Evolutionary conservation across 202 grass and related monocot species (phyloP), one percentile per base, ranked within the genome.

Genomic region (Carex arenaria): DNA sequence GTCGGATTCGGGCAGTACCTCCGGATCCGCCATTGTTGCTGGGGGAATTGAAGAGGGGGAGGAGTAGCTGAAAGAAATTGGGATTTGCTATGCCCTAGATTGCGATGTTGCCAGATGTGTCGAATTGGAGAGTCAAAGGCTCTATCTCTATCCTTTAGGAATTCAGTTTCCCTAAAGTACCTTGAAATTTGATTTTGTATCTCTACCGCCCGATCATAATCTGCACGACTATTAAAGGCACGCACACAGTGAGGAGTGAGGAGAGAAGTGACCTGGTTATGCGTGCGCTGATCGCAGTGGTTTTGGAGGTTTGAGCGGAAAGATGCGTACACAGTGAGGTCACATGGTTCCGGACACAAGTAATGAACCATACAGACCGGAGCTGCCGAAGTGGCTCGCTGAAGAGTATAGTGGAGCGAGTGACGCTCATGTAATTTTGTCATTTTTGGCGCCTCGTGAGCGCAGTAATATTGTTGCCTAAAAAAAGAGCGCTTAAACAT

Each of bases 261-360:
- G 18, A 70, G 17, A 70, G 36, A 42, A 20, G 67, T 26, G 26
- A 26, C 26, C 2, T 19, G 38, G 67, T 70, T 45, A 43, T 20
- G 8, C 67, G 67, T 70, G 38, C 18, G 38, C 7, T 70, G 45
- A 70, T 70, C 34, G 49, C 43, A 77, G 49, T 77, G 22, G 47
- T 56, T 77, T 77, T 56, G 49, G 42, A 77, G 56, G 49, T 55
- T 3, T 9, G 28, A 70, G 34, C 0, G 55, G 18, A 17, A 11
- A 23, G 18, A 82, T 31, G 57, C 17, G 80, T 43, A 68, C 80
- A 82, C 80, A 31, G 61, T 82, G 23, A 53, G 80, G 62, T 82
- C 62, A 82, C 62, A 82, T 82, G 61, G 80, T 52, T 52, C 26
- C 80, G 62, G 62, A 82, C 80, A 67, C 80, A 82, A 67, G 43